Percentiles rank a stretch among this genome's conserved stretches.
These are phyloP conservation scores for Kazachstania sp. DNA, from an alignment of 1,139 yeast genomes.

Conservation along the genomic window DNA sequence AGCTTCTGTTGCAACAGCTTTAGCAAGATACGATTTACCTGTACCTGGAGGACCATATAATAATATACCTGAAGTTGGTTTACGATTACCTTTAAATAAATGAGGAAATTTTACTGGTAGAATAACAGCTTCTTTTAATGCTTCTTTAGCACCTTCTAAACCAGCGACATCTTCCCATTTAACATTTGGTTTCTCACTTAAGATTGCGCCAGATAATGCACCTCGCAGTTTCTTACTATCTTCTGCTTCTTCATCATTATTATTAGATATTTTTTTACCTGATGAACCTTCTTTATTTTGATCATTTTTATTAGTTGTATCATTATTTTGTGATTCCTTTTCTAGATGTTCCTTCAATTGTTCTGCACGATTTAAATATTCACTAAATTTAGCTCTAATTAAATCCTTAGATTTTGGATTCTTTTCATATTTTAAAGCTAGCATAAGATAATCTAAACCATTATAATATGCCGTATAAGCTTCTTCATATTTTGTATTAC, in stretches of 20 bases:
- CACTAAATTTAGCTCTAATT: slow-evolving; percentile 81
- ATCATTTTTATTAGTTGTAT: slow-evolving; percentile 30
- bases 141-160: slow-evolving; percentile 88
- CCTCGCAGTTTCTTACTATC: slow-evolving; percentile 85
- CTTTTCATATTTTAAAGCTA: slow-evolving; percentile 93
- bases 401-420: slow-evolving; percentile 83
- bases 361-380: slow-evolving; percentile 88
- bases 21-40: slow-evolving; percentile 93
- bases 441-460: slow-evolving; percentile 90
- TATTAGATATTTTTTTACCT: slow-evolving; percentile 34
- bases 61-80: slow-evolving; percentile 86
- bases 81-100: slow-evolving; percentile 84
- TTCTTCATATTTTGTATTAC: slow-evolving; percentile 83
- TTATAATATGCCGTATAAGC: slow-evolving; percentile 90
- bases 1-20: slow-evolving; percentile 98
- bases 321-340: slow-evolving; percentile 32
- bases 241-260: slow-evolving; percentile 67
- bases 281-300: slow-evolving; percentile 21
- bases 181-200: slow-evolving; percentile 88
- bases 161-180: slow-evolving; percentile 97
- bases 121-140: slow-evolving; percentile 94
- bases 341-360: slow-evolving; percentile 86
- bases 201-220: slow-evolving; percentile 86
- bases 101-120: slow-evolving; percentile 93
- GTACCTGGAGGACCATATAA: slow-evolving; percentile 99